Percentiles rank a stretch among this genome's conserved stretches.
Conservation (phyloP, 495 filamentous ascomycete species). For the Neurospora terricola region DNA sequence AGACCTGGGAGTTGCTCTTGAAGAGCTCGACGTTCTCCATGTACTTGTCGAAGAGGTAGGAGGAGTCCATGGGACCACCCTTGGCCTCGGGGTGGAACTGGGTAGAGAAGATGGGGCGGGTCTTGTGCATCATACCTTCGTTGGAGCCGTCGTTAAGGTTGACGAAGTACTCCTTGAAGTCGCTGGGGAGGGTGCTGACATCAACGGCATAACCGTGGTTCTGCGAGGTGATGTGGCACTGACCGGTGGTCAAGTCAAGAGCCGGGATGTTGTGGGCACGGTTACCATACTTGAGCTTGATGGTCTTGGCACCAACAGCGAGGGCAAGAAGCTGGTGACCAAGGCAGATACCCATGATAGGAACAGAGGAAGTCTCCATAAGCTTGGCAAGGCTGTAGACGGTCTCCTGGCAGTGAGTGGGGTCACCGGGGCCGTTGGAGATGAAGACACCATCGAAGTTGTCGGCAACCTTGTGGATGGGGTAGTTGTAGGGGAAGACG, state of each 20-base stretch:
- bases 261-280: constrained; percentile 96
- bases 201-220: constrained; percentile 99
- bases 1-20: constrained; percentile 67
- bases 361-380: constrained; percentile 82
- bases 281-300: constrained; percentile 97
- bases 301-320: constrained; percentile 71
- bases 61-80: constrained; percentile 86
- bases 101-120: constrained; percentile 92
- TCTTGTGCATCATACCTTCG: constrained; percentile 93
- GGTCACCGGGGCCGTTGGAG: constrained; percentile 95
- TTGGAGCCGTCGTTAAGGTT: constrained; percentile 95
- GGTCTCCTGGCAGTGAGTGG: constrained; percentile 87
- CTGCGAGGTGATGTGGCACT: constrained; percentile 96
- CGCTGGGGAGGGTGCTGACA: constrained; percentile 62
- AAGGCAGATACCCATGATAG: constrained; percentile 95
- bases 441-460: constrained; percentile 98
- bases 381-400: constrained; percentile 80
- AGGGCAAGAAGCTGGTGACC: constrained; percentile 83
- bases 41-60: constrained; percentile 94
- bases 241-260: constrained; percentile 84
- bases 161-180: constrained; percentile 96
- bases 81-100: constrained; percentile 99
- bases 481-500: constrained; percentile 90
- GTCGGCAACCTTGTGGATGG: constrained; percentile 93
- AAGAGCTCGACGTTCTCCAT: constrained; percentile 78